Evolutionary conservation across 768 basidiomycete species (phyloP), one percentile per base, ranked within the genome.

Genomic region (Favolaschia claudopus): DNA sequence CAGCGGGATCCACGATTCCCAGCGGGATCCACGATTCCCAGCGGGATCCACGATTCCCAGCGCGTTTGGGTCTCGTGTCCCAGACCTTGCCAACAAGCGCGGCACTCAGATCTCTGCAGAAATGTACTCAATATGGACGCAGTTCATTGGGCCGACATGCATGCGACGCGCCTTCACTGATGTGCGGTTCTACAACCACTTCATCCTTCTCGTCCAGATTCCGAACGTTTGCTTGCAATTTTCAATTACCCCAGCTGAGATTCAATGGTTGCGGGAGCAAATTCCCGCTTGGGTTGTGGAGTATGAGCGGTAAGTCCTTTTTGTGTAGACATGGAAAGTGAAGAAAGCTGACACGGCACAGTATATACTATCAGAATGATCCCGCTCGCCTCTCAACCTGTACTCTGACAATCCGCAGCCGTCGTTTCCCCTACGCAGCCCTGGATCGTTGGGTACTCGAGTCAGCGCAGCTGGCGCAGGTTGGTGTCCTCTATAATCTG

Each of bases 231-330:
- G 75, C 47, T 70, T 83, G 6, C 68, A 79, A 40, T 78, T 74
- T 27, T 72, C 76, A 50, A 64, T 77, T 15, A 61, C 67, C 0
- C 27, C 36, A 14, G 58, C 50, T 0, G 72, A 78, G 44, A 53
- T 79, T 24, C 45, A 60, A 2, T 22, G 53, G 7, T 52, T 79
- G 5, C 55, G 69, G 2, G 22, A 6, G 7, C 77, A 76, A 0
- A 77, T 80, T 56, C 40, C 48, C 0, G 25, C 60, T 2, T 81
- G 80, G 79, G 78, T 80, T 4, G 17, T 61, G 28, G 49, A 70
- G 8, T 83, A 75, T 46, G 78, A 83, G 69, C 54, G 47, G 78
- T 80, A 49, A 36, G 73, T 64, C 10, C 39, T 20, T 39, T 32
- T 9, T 44, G 13, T 27, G 38, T 17, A 13, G 4, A 25, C 15